phyloP scores from a whole-genome alignment of 2,329 filamentous ascomycete genomes.

The Phyllosticta paracitricarpa region DNA sequence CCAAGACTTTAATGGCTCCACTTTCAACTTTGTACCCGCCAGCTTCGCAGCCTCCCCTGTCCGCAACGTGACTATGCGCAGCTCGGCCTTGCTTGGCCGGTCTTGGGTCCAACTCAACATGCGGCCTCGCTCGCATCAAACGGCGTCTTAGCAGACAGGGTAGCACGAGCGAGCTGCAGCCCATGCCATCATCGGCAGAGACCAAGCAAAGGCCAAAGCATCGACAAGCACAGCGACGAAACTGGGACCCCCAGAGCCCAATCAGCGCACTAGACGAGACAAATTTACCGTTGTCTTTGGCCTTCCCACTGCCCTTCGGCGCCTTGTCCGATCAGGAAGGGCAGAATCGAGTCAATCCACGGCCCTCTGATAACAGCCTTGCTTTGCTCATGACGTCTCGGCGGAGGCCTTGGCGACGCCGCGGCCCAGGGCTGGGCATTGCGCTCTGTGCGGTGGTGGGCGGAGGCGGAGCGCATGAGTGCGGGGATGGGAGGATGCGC shows the following conservation, averaged over 20 bases:
- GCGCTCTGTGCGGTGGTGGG: neutral
- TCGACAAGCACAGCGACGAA: neutral
- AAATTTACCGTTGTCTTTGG: neutral
- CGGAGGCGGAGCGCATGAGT: neutral
- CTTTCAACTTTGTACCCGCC: neutral
- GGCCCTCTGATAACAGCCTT: neutral
- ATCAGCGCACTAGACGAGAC: neutral
- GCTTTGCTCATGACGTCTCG: neutral
- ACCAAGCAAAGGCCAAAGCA: neutral
- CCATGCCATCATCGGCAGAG: neutral
- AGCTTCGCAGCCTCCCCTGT: neutral
- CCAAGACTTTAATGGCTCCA: neutral
- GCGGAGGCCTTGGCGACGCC: conserved; percentile 7
- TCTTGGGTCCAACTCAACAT: neutral
- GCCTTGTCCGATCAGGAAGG: neutral
- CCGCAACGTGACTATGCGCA: neutral
- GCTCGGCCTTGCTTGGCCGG: neutral
- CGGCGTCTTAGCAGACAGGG: neutral
- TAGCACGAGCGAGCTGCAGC: neutral
- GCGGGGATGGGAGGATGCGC: neutral
- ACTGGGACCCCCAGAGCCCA: neutral
- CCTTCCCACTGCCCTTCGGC: neutral
- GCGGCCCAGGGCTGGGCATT: neutral
- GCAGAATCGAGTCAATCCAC: neutral
- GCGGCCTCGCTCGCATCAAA: neutral